A percentile compares a stretch with the other conserved stretches of the same genome.
Evolutionary conservation across 1,284 basidiomycete genomes (phyloP).

Genomic region (Boletellus sp.): DNA sequence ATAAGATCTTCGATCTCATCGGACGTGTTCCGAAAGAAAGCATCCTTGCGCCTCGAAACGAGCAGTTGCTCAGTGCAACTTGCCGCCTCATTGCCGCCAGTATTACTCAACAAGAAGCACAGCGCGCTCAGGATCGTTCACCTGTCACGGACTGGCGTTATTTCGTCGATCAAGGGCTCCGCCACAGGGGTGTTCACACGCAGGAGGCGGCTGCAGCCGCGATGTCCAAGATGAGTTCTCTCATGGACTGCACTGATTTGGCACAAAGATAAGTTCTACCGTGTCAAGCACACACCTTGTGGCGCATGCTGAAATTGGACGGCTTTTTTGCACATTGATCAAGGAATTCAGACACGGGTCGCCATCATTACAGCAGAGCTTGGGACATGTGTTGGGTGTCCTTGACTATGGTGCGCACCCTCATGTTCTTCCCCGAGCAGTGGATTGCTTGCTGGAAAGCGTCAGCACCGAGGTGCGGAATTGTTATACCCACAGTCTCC

Average conservation of each 20-base stretch:
- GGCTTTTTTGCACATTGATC: conserved; percentile 51
- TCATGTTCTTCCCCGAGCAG: conserved; percentile 48
- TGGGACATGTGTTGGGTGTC: conserved; percentile 72
- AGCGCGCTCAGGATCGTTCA: conserved; percentile 34
- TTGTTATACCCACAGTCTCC: conserved; percentile 18
- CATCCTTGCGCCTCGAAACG: conserved; percentile 69
- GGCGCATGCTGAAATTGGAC: conserved; percentile 20
- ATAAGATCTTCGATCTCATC: conserved; percentile 58
- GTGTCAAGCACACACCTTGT: conserved; percentile 7
- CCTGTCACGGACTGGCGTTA: conserved; percentile 59
- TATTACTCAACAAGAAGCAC: conserved; percentile 55
- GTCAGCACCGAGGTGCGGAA: conserved; percentile 51
- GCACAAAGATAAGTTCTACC: conserved; percentile 62
- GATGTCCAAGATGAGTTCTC: conserved; percentile 60
- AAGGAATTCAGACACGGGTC: conserved; percentile 56
- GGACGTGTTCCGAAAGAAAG: conserved; percentile 50
- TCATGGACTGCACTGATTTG: conserved; percentile 59
- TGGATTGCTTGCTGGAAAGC: conserved; percentile 58
- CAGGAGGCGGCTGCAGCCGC: conserved; percentile 74
- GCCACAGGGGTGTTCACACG: conserved; percentile 60
- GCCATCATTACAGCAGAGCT: conserved; percentile 67
- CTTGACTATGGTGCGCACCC: conserved; percentile 61
- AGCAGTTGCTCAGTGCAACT: conserved; percentile 69
- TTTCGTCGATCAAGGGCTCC: conserved; percentile 70
- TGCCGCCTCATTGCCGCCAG: conserved; percentile 71